A percentile compares a stretch with the other conserved stretches of the same genome.
Evolutionary conservation across 768 basidiomycete genomes (phyloP).

Genomic region (Dictyophora rubrovolvata): DNA sequence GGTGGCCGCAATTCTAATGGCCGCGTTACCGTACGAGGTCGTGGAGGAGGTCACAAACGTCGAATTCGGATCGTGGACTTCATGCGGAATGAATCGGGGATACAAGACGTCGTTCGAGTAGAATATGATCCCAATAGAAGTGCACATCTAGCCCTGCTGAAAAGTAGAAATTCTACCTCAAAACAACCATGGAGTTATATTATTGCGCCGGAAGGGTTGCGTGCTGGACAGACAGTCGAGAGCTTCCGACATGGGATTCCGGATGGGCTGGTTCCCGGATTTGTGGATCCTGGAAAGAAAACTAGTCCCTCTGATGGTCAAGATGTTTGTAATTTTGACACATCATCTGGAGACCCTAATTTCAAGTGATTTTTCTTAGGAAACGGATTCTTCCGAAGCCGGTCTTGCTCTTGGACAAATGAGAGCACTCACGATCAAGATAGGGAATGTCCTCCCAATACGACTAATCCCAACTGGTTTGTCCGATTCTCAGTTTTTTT

Average conservation of each 20-base stretch:
- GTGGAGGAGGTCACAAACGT: slow-evolving; percentile 86
- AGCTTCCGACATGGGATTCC: slow-evolving; percentile 81
- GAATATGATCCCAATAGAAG: slow-evolving; percentile 95
- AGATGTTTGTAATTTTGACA: background rate
- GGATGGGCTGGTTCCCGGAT: slow-evolving; percentile 52
- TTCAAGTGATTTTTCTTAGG: background rate
- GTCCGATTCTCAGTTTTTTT: background rate
- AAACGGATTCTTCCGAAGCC: slow-evolving; percentile 11
- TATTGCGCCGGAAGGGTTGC: slow-evolving; percentile 79
- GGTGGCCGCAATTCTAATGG: slow-evolving; percentile 80
- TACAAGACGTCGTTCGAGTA: slow-evolving; percentile 84
- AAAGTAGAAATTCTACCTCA: slow-evolving; percentile 51
- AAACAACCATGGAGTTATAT: slow-evolving; percentile 73
- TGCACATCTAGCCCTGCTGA: slow-evolving; percentile 87
- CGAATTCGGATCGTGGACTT: slow-evolving; percentile 87
- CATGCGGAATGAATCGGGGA: slow-evolving; percentile 60
- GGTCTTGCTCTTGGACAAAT: slow-evolving; percentile 72
- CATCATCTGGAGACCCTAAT: background rate
- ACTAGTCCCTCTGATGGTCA: background rate
- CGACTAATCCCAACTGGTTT: slow-evolving; percentile 75
- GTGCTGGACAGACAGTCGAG: slow-evolving; percentile 81
- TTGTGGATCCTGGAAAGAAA: slow-evolving; percentile 16
- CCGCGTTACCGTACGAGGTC: slow-evolving; percentile 75
- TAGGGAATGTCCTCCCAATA: slow-evolving; percentile 89
- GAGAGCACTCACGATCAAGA: slow-evolving; percentile 71